A percentile compares a stretch with the other conserved stretches of the same genome.
Conservation (phyloP, 2,329 filamentous ascomycete species). For the Alternaria sp. region DNA sequence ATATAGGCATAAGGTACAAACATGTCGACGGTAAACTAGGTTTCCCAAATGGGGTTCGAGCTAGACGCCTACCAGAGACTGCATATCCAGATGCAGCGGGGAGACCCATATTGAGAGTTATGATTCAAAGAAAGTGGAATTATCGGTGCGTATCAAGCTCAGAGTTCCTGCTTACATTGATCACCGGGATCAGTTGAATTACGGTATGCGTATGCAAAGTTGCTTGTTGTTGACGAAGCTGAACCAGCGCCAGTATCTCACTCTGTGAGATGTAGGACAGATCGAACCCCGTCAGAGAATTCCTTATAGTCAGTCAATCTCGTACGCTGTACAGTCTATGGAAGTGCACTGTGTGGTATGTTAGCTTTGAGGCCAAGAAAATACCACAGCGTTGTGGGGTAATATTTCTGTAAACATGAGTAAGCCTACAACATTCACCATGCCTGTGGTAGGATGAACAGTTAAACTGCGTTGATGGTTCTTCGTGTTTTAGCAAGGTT, state of each 20-base stretch:
- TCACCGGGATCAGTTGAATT: neutral
- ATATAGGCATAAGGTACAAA: neutral
- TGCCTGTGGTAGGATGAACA: neutral
- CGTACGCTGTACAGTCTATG: neutral
- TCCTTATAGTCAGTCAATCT: neutral
- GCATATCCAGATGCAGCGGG: neutral
- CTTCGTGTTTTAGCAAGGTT: neutral
- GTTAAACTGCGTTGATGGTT: neutral
- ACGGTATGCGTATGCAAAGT: neutral
- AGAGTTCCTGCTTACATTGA: neutral
- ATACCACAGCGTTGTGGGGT: neutral
- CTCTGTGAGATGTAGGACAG: neutral
- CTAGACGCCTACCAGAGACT: neutral
- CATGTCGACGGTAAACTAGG: neutral
- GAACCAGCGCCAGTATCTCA: neutral
- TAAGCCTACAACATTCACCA: neutral
- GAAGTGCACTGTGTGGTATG: neutral
- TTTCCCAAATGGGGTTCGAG: neutral
- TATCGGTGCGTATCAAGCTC: neutral
- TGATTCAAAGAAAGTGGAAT: neutral
- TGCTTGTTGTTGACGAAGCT: neutral
- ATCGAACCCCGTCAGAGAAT: neutral
- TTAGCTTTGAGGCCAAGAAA: neutral
- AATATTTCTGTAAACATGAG: neutral
- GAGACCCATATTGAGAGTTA: neutral